phyloP scores from a whole-genome alignment of 345 rosid genomes.

The Durio zibethinus region DNA sequence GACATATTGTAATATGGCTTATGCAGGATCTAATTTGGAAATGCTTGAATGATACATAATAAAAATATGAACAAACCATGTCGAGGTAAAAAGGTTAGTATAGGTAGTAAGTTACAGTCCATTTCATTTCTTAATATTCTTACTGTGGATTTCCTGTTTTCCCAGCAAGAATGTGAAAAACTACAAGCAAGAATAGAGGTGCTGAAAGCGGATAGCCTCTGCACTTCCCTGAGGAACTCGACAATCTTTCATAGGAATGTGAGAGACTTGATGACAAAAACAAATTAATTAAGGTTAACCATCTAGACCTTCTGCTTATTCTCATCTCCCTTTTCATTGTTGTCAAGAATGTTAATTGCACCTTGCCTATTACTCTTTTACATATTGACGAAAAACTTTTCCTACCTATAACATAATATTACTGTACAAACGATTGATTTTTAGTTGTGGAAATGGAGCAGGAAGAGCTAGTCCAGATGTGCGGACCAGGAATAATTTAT shows the following conservation, averaged over 20 bases:
- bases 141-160: not conserved
- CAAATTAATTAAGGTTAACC: not conserved
- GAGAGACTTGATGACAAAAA: not conserved
- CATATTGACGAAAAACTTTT: not conserved
- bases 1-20: too few species aligned
- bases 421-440: too few species aligned
- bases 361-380: too few species aligned
- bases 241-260: not conserved
- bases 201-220: not conserved
- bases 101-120: too few species aligned
- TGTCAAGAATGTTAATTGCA: not conserved
- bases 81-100: not conserved
- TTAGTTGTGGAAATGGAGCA: too few species aligned
- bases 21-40: not conserved
- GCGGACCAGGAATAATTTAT: not conserved
- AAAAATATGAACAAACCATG: not conserved
- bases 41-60: not conserved
- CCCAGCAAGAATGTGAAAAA: not conserved
- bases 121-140: not conserved
- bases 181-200: not conserved
- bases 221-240: not conserved
- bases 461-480: too few species aligned
- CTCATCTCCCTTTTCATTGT: not conserved
- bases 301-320: not conserved
- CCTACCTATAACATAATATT: too few species aligned